Evolutionary conservation across 345 rosid genomes (phyloP), one percentile per base, ranked within the genome.

Genomic region (Eutrema heterophyllum): DNA sequence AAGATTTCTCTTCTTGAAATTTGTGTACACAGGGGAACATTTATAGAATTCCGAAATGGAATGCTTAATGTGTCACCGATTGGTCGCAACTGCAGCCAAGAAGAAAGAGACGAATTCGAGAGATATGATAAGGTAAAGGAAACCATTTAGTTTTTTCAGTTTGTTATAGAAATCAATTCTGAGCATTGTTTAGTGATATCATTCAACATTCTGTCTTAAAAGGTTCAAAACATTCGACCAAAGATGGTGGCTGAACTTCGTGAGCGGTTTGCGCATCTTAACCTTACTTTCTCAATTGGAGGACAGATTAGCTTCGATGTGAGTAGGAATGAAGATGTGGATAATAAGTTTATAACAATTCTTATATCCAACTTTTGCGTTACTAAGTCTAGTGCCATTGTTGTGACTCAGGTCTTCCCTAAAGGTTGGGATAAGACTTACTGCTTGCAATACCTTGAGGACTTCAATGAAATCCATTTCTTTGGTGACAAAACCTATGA

Each of bases 301-400:
- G 98, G 99, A 72, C 97, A 95, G 82, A 92, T 95, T 44, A 95
- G 99, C 85, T 95, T 95, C 68, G 99, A 95, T 78, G 99, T 90
- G 49, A 72, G 99, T 85, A 13, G 60, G 55, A 68, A 43, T 58
- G 7, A 36, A 24, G 63, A 5, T 24, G 16, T 35, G 56, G 16
- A 43, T 35, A 26, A n/a, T 51, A 51, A 12, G n/a, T n/a, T n/a
- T n/a, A n/a, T 9, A 43, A 7, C 32, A 3, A 29, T 51, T 64
- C 35, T 74, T 21, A 8, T 46, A 27, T 33, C 16, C 32, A 39
- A 1, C 51, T 4, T 52, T 36, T 52, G 7, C 26, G 24, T 70
- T 50, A 51, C 63, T 51, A 6, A 71, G 18, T 58, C 43, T 26
- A 4, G 36, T 40, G 58, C 21, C 33, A 30, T 43, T 59, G 16